Percentiles rank a stretch among this genome's conserved stretches.
These are phyloP conservation scores for Trifolium subterraneum DNA, from an alignment of 306 rosid genomes.

Conservation along the genomic window DNA sequence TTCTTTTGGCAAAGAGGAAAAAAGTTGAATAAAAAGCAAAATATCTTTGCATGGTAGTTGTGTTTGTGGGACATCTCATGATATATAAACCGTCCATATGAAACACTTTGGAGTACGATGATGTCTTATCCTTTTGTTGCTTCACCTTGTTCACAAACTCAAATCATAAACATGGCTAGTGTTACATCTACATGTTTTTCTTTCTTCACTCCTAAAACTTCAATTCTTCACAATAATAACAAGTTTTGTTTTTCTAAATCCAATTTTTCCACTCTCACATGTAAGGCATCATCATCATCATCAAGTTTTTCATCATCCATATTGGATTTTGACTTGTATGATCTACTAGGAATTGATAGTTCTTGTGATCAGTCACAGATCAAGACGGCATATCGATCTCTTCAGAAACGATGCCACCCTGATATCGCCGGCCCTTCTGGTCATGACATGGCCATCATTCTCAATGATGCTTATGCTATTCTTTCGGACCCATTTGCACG, in stretches of 20 bases:
- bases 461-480: slow-evolving; percentile 79
- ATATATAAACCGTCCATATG: not conserved
- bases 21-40: slow-evolving; percentile 30
- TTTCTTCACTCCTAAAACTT: slow-evolving; percentile 6
- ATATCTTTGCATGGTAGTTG: slow-evolving; percentile 43
- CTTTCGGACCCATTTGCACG: slow-evolving; percentile 81
- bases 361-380: slow-evolving; percentile 67
- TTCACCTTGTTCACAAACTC: slow-evolving; percentile 37
- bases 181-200: slow-evolving; percentile 42
- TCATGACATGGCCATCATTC: slow-evolving; percentile 93
- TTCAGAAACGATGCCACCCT: slow-evolving; percentile 92
- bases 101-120: slow-evolving; percentile 19
- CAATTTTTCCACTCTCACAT: slow-evolving; percentile 30
- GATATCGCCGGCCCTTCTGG: slow-evolving; percentile 91
- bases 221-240: not conserved
- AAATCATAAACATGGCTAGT: slow-evolving; percentile 42
- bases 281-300: slow-evolving; percentile 57
- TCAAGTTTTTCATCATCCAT: slow-evolving; percentile 32
- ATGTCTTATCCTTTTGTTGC: slow-evolving; percentile 45
- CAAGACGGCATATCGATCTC: slow-evolving; percentile 72
- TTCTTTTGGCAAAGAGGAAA: not conserved
- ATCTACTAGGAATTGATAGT: slow-evolving; percentile 82
- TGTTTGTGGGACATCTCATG: not conserved
- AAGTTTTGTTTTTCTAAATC: slow-evolving; percentile 26
- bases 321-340: slow-evolving; percentile 77